A percentile compares a stretch with the other conserved stretches of the same genome.
Evolutionary conservation across 805 yeast species (phyloP).

Genomic region (Starmerella roubikii): DNA sequence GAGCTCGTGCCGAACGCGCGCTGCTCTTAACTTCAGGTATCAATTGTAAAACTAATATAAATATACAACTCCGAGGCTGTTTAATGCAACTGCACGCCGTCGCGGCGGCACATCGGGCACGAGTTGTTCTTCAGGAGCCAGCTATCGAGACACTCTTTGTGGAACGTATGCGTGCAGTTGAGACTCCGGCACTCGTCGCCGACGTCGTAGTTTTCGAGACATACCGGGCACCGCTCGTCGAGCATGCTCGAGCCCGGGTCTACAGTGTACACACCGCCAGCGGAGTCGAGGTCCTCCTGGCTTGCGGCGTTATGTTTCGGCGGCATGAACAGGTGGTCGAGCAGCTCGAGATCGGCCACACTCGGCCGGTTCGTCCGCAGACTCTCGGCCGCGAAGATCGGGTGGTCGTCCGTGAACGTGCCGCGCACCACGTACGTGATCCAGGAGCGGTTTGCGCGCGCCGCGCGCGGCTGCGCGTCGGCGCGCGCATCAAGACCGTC

Average conservation of each 20-base stretch:
- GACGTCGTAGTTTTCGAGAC: slow-evolving; percentile 36
- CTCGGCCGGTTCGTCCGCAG: slow-evolving; percentile 38
- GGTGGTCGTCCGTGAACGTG: slow-evolving; percentile 37
- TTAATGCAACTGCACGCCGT: slow-evolving; percentile 1
- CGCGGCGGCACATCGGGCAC: slow-evolving; percentile 43
- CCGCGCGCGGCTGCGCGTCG: background rate
- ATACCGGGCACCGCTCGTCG: slow-evolving; percentile 29
- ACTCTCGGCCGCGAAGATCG: slow-evolving; percentile 36
- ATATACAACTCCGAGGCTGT: no score
- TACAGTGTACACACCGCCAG: slow-evolving; percentile 29
- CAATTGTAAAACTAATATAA: no score
- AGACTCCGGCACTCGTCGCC: slow-evolving; percentile 38
- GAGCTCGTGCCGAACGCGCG: no score
- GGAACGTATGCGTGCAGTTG: slow-evolving; percentile 40
- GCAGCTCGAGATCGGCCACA: slow-evolving; percentile 35
- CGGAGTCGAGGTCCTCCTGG: slow-evolving; percentile 29
- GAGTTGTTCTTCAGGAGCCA: slow-evolving; percentile 42
- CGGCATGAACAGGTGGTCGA: slow-evolving; percentile 32
- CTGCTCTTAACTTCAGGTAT: no score
- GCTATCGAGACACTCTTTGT: slow-evolving; percentile 42
- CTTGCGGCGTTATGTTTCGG: slow-evolving; percentile 36
- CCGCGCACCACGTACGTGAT: slow-evolving; percentile 51
- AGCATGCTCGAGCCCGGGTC: slow-evolving; percentile 13
- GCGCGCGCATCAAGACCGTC: no score
- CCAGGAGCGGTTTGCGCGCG: slow-evolving; percentile 28